Evolutionary conservation across 805 yeast genomes (phyloP), one percentile per base, ranked within the genome.

Genomic region (Hanseniaspora taiwanica): DNA sequence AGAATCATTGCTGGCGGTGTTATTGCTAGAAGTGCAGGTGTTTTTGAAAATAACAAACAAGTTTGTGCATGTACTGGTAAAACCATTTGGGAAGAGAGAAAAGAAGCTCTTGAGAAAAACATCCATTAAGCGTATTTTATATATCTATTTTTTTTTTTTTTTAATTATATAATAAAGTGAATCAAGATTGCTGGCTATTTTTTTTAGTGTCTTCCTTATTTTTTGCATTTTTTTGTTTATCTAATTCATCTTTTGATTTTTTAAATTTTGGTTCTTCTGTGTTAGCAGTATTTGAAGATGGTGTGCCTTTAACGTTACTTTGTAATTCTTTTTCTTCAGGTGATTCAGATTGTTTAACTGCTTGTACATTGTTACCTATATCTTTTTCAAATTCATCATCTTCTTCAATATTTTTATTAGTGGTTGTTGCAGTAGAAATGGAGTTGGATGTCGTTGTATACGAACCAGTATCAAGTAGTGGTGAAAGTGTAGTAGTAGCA

Each of bases 31-130:
- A 81, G 93, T 51, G 97, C 98, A 1, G 98, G 98, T 13, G 82
- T 77, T 20, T 91, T 97, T 96, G 94, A 89, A 55, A 91, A 91
- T 60, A 83, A 81, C 49, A 89, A 89, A 61, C 77, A 77, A 44
- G 94, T 89, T 2, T 89, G 98, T 60, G 78, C 89, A 25, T 91
- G 97, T 59, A 78, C 89, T 13, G 98, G 98, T 14, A 85, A 86
- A 67, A 83, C 95, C 0, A 75, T 89, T 20, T 89, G 98, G 97
- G 86, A 91, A 56, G 98, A 89, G 59, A 69, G 96, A 42, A 59
- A 65, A 38, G 95, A 85, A 52, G 94, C 94, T 1, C 56, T 74
- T 8, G 48, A 49, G 19, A 44, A 43, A 27, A 53, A 56, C 29
- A 54, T 56, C 37, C 50, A 38, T 21, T 37, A 36, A 27, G n/a